These are phyloP conservation scores for Cocos nucifera DNA, from an alignment of 176 grass and related monocot genomes.

Conservation along the genomic window DNA sequence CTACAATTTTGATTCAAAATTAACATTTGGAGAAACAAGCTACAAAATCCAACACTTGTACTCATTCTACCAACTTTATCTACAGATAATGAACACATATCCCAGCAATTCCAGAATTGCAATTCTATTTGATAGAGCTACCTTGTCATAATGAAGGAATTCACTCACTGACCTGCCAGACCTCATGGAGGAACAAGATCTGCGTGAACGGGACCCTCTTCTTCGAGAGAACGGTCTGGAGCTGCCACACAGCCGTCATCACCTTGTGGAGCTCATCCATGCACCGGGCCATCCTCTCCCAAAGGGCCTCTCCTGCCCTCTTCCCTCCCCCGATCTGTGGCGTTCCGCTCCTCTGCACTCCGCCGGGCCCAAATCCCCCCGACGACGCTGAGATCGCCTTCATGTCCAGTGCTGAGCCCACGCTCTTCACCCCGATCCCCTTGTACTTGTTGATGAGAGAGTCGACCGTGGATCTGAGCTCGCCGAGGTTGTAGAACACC, in stretches of 20 bases:
- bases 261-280: conserved; percentile 79
- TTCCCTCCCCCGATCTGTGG: conserved; percentile 86
- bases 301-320: conserved; percentile 72
- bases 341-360: conserved; percentile 91
- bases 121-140: no score
- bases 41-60: no score
- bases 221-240: conserved; percentile 89
- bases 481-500: conserved; percentile 94
- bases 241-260: conserved; percentile 75
- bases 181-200: conserved; percentile 90
- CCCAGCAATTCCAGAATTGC: no score
- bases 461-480: conserved; percentile 73
- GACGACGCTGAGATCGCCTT: conserved; percentile 69
- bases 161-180: conserved; percentile 70
- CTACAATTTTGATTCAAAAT: no score
- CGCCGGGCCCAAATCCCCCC: conserved; percentile 62
- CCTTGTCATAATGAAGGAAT: no score
- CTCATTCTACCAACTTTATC: no score
- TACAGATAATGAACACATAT: no score
- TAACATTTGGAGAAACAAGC: no score
- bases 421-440: conserved; percentile 64
- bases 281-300: conserved; percentile 92
- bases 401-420: conserved; percentile 73
- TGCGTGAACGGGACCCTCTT: conserved; percentile 91
- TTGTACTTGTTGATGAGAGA: conserved; percentile 62